A percentile compares a stretch with the other conserved stretches of the same genome.
phyloP scores from a whole-genome alignment of 345 rosid species.

The Conringia planisiliqua region DNA sequence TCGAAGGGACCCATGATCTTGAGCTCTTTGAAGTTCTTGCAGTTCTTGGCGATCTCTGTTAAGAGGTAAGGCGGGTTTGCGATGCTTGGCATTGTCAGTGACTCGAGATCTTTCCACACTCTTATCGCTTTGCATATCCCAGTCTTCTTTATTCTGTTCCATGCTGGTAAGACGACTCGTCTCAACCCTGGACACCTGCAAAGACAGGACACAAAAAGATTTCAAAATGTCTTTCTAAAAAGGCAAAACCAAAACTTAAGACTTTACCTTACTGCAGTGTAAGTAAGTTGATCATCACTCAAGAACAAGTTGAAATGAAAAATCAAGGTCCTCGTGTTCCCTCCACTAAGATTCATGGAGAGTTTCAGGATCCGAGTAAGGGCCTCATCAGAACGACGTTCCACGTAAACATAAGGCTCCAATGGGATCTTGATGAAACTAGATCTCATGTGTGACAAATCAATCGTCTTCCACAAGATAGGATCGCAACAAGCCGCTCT shows the following conservation, averaged over 20 bases:
- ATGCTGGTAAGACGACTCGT: slow-evolving; percentile 76
- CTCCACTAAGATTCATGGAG: slow-evolving; percentile 66
- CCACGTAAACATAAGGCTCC: slow-evolving; percentile 77
- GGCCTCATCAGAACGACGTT: slow-evolving; percentile 48
- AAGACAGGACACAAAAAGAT: neutral
- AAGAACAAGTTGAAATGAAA: slow-evolving; percentile 63
- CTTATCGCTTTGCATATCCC: slow-evolving; percentile 72
- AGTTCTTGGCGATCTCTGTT: slow-evolving; percentile 66
- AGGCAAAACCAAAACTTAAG: neutral
- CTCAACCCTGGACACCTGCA: slow-evolving; percentile 63
- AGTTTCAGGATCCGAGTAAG: slow-evolving; percentile 57
- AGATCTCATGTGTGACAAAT: slow-evolving; percentile 63
- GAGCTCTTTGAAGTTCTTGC: slow-evolving; percentile 49
- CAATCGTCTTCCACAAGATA: slow-evolving; percentile 79
- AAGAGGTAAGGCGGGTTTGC: slow-evolving; percentile 59
- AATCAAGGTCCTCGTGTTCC: slow-evolving; percentile 54
- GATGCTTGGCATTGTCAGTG: slow-evolving; percentile 90
- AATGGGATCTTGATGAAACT: slow-evolving; percentile 67
- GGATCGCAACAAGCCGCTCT: slow-evolving; percentile 81
- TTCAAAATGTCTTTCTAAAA: neutral
- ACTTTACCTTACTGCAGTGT: slow-evolving; percentile 83
- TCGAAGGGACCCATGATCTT: slow-evolving; percentile 85
- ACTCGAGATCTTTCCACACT: slow-evolving; percentile 73
- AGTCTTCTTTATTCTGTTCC: slow-evolving; percentile 73
- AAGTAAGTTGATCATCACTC: slow-evolving; percentile 72